Evolutionary conservation across 2,329 filamentous ascomycete genomes (phyloP).

Genomic region (Triangularia verruculosa): DNA sequence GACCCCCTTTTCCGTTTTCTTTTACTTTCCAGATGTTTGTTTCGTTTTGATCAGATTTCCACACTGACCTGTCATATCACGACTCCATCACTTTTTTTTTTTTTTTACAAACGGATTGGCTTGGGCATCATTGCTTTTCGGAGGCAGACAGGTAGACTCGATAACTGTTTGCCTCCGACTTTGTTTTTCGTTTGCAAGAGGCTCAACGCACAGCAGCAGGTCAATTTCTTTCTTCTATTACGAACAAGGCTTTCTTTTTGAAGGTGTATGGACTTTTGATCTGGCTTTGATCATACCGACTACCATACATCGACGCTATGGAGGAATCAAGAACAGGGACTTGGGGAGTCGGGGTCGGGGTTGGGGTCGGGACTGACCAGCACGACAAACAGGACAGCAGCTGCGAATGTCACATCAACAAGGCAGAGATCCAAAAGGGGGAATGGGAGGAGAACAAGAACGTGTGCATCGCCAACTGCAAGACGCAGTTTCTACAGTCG

Average conservation of each 20-base stretch:
- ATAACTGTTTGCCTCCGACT: not conserved
- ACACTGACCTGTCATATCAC: not conserved
- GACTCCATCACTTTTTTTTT: not conserved
- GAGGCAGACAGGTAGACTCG: not conserved
- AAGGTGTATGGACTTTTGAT: not conserved
- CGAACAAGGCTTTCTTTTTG: not conserved
- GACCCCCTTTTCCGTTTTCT: not conserved
- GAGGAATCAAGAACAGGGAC: not conserved
- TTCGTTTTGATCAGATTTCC: not conserved
- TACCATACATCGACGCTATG: constrained; percentile 8
- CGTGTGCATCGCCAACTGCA: constrained; percentile 37
- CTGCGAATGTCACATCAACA: constrained; percentile 25
- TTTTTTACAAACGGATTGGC: not conserved
- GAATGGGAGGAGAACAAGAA: constrained; percentile 32
- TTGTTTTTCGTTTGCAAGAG: not conserved
- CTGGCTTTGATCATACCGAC: not conserved
- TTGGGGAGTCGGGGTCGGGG: not conserved
- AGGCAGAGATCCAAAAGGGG: constrained; percentile 18
- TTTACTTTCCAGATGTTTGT: constrained; percentile 1
- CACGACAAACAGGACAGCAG: not conserved
- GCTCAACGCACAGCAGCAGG: not conserved
- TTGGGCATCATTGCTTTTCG: not conserved
- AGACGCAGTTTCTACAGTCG: constrained; percentile 32
- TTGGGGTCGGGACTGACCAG: not conserved
- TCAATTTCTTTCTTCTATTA: constrained; percentile 3